phyloP scores from a whole-genome alignment of 345 rosid genomes.

The Brassica cretica region DNA sequence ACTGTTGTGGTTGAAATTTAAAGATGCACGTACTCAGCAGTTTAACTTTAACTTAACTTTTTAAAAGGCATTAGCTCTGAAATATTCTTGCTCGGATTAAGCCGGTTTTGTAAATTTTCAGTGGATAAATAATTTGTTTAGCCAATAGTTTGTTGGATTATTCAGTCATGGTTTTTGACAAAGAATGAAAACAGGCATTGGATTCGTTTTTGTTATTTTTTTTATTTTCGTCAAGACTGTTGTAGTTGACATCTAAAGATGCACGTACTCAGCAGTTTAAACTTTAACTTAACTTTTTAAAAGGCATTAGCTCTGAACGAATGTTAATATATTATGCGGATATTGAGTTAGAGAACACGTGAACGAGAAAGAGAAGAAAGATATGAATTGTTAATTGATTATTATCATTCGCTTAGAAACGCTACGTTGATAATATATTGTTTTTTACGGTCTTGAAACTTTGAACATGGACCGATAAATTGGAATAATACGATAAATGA shows the following conservation, averaged over 20 bases:
- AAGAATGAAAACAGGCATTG: conserved; percentile 13
- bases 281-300: conserved; percentile 22
- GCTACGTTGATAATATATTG: conserved; percentile 3
- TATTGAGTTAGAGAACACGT: conserved; percentile 30
- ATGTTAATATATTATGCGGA: conserved; percentile 11
- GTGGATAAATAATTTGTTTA: conserved; percentile 15
- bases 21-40: conserved; percentile 34
- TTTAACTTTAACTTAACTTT: conserved; percentile 16
- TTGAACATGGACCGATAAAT: conserved; percentile 33
- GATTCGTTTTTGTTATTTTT: conserved; percentile 7
- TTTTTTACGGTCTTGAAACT: conserved; percentile 13
- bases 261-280: conserved; percentile 29
- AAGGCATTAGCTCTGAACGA: conserved; percentile 14
- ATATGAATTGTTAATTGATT: conserved; percentile 15
- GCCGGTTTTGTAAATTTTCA: conserved; percentile 24
- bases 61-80: conserved; percentile 22
- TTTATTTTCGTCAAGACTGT: background rate
- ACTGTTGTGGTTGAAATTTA: conserved; percentile 30
- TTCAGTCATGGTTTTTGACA: conserved; percentile 7
- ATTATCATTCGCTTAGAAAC: conserved; percentile 19
- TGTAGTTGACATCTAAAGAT: conserved; percentile 33
- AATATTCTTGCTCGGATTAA: background rate
- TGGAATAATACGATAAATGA: conserved; percentile 12
- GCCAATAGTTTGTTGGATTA: background rate
- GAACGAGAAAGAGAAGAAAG: background rate